Evolutionary conservation across 106 monocot genomes (phyloP), one percentile per base, ranked within the genome.

Genomic region (Hemerocallis citrina): DNA sequence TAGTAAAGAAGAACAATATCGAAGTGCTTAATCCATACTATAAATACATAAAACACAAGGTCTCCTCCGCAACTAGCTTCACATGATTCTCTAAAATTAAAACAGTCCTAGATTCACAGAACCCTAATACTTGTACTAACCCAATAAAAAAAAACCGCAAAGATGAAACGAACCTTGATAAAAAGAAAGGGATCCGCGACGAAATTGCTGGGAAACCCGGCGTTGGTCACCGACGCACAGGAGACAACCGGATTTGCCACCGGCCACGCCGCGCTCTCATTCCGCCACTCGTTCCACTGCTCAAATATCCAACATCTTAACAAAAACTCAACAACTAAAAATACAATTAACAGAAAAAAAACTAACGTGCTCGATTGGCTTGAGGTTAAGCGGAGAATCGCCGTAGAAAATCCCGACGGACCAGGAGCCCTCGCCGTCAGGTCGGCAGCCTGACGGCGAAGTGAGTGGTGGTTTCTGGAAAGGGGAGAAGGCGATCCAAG

Each of bases 351-450:
- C n/a, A 34, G 15, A n/a, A 2, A 27, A 51, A 51, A 52, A 23
- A 58, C 37, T 58, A 12, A 58, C 58, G 22, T 63, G 49, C 63
- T 94, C 93, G 44, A 94, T 89, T 6, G 93, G 93, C 11, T 69
- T 48, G 39, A 94, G 77, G 60, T 66, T 61, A 61, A 94, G 72
- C 7, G 93, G 93, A 7, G 89, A 85, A 54, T 83, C 73, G 3
- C 93, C 89, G 52, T 75, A 86, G 83, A 85, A 94, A 54, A 94
- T 38, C n/a, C 93, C 93, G 50, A 86, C 62, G 45, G 89, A 85
- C 93, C 93, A 94, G 1, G 93, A 94, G 6, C 93, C 93, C 61
- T 94, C 93, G 16, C 83, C 79, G 45, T 94, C 93, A 21, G 75
- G 76, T 11, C 51, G 68, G 69, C 93, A 93, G 3, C 93, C 79